phyloP scores from a whole-genome alignment of 2,329 filamentous ascomycete genomes.

The Teratosphaeria zuluensis region DNA sequence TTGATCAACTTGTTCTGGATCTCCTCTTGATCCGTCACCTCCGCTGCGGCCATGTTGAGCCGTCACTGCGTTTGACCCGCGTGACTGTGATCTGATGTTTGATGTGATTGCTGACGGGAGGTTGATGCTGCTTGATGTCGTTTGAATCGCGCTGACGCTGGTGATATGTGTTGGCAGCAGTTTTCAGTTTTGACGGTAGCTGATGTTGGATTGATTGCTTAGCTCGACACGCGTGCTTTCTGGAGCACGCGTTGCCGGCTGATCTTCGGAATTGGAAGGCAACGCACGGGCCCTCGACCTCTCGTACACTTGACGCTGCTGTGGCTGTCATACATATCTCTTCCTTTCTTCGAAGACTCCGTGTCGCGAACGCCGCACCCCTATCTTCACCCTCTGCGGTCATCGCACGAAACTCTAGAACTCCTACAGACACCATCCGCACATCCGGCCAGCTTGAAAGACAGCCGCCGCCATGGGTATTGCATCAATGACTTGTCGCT shows the following conservation, averaged over 20 bases:
- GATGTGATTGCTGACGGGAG: neutral
- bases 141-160: neutral
- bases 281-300: neutral
- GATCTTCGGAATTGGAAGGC: neutral
- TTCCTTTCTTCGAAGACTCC: conserved; percentile 28
- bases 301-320: neutral
- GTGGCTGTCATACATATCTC: conserved; percentile 2
- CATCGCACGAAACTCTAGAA: conserved; percentile 2
- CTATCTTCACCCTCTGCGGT: conserved; percentile 9
- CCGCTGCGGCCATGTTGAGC: neutral
- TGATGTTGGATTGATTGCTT: too few species aligned
- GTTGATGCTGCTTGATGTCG: neutral
- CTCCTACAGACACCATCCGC: conserved; percentile 2
- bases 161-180: too few species aligned
- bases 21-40: conserved; percentile 20
- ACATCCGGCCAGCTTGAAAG: conserved; percentile 16
- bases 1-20: conserved; percentile 83
- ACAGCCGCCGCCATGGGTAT: conserved; percentile 26
- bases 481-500: neutral
- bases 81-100: neutral
- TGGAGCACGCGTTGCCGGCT: neutral
- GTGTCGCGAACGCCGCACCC: conserved; percentile 24
- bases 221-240: neutral
- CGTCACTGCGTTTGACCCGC: neutral
- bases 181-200: too few species aligned